Percentiles rank a stretch among this genome's conserved stretches.
phyloP scores from a whole-genome alignment of 805 yeast genomes.

The Wickerhamomyces alni region DNA sequence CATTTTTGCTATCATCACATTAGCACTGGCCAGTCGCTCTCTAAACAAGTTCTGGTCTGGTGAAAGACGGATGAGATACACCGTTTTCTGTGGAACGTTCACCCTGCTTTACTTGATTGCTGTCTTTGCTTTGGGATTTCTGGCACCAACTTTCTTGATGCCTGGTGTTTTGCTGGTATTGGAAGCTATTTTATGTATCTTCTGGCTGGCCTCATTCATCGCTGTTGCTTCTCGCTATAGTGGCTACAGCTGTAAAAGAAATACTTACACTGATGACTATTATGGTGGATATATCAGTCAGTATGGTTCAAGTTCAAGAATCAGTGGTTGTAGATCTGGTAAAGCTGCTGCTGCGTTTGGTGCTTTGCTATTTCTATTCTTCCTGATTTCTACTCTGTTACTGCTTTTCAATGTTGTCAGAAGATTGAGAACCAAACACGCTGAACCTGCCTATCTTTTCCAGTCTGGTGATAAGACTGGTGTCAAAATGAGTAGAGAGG shows the following conservation, averaged over 20 bases:
- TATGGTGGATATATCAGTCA: constrained; percentile 9
- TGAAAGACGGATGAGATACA: constrained; percentile 26
- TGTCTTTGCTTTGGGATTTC: constrained; percentile 15
- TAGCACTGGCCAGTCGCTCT: constrained; percentile 25
- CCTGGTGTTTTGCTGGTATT: constrained; percentile 22
- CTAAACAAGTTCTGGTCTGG: constrained; percentile 17
- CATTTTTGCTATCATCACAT: constrained; percentile 22
- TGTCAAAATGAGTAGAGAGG: constrained; percentile 5
- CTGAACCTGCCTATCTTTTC: constrained; percentile 3
- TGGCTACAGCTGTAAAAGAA: constrained; percentile 10
- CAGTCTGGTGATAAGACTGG: constrained; percentile 1
- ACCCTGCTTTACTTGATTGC: constrained; percentile 24
- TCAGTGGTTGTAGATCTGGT: constrained; percentile 23
- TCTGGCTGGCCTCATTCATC: constrained; percentile 31
- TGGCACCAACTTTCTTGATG: constrained; percentile 15
- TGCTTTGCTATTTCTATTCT: constrained; percentile 24
- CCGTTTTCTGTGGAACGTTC: constrained; percentile 25
- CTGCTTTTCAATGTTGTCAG: constrained; percentile 25
- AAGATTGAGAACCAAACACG: constrained; percentile 4
- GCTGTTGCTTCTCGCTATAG: constrained; percentile 24
- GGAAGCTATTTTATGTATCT: constrained; percentile 23
- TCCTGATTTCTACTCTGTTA: constrained; percentile 20
- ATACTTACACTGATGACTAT: constrained; percentile 10
- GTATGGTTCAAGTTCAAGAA: constrained; percentile 8
- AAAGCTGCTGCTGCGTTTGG: constrained; percentile 29